These are phyloP conservation scores for Erythrobasidium yunnanense DNA, from an alignment of 768 basidiomycete species.

Conservation along the genomic window DNA sequence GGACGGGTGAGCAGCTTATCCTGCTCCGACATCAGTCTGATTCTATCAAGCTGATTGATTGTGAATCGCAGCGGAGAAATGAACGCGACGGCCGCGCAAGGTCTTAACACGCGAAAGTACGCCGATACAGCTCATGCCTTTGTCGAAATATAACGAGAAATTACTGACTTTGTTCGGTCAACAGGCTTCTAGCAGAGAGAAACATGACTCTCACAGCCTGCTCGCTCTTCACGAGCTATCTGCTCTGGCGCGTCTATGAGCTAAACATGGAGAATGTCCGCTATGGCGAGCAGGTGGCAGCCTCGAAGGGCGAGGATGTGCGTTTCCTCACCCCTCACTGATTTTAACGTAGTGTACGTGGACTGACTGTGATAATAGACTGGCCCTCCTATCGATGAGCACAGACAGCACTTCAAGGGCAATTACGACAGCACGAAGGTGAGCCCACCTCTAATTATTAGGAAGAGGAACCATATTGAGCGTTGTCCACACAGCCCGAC, in stretches of 20 bases:
- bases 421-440: slow-evolving; percentile 9
- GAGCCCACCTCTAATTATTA: not conserved
- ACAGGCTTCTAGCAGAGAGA: slow-evolving; percentile 22
- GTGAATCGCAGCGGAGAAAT: slow-evolving; percentile 6
- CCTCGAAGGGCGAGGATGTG: slow-evolving; percentile 12
- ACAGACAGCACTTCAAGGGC: not conserved
- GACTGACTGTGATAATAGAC: not conserved
- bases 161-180: too few relatives aligned
- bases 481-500: not conserved
- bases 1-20: slow-evolving; percentile 18
- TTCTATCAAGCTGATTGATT: too few relatives aligned
- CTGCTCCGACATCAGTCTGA: too few relatives aligned
- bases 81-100: not conserved
- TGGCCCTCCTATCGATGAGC: slow-evolving; percentile 18
- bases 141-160: too few relatives aligned
- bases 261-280: slow-evolving; percentile 18
- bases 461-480: not conserved
- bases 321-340: not conserved
- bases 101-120: slow-evolving; percentile 3
- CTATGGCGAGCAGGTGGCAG: not conserved
- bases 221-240: slow-evolving; percentile 11
- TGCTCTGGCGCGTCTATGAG: slow-evolving; percentile 11
- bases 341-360: not conserved
- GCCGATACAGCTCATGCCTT: too few relatives aligned
- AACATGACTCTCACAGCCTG: slow-evolving; percentile 13